phyloP scores from a whole-genome alignment of 192 early-diverging fungal species.

The Linnemannia schmuckeri region DNA sequence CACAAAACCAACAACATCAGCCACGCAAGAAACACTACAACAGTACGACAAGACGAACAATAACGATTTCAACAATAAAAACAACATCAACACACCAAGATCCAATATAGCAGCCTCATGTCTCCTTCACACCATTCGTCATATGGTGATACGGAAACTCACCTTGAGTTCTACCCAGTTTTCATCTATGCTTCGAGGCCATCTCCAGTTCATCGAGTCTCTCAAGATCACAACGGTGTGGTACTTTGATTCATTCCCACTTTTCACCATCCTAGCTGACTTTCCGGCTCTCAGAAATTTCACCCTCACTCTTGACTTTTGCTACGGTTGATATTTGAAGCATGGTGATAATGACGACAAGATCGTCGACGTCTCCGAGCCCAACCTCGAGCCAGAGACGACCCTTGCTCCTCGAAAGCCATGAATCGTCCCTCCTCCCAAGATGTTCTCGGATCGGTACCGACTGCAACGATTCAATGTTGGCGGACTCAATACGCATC shows the following conservation, averaged over 20 bases:
- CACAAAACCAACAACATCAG: too few relatives aligned
- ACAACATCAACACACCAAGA: too few relatives aligned
- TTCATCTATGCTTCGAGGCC: neutral
- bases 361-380: neutral
- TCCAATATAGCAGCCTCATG: too few relatives aligned
- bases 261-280: constrained; percentile 9
- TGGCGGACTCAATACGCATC: neutral
- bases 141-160: neutral
- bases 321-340: too few relatives aligned
- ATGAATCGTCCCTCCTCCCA: constrained; percentile 15
- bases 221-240: neutral
- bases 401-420: constrained; percentile 17
- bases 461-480: constrained; percentile 15
- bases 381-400: constrained; percentile 28
- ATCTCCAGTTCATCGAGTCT: neutral
- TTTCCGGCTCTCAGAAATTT: neutral
- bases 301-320: neutral
- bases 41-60: neutral
- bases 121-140: neutral
- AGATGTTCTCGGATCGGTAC: constrained; percentile 16
- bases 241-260: neutral
- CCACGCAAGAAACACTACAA: neutral
- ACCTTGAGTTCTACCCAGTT: neutral
- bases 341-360: constrained; percentile 4
- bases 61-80: too few relatives aligned